Conservation (phyloP, 441 rosid species). For the Breynia disticha region DNA sequence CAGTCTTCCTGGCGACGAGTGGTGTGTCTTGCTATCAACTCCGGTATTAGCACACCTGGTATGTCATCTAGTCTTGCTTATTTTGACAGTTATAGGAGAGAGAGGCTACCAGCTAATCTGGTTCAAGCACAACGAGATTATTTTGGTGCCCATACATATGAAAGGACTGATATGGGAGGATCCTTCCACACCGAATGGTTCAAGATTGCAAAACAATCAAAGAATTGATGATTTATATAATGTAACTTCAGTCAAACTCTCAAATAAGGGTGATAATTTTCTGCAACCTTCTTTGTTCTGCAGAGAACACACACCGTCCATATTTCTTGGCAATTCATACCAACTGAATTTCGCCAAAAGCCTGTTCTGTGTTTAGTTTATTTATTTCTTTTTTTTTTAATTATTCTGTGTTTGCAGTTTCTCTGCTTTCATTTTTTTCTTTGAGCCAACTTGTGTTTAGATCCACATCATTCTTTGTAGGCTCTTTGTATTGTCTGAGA, state of each 20-base stretch:
- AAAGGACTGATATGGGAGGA: conserved; percentile 76
- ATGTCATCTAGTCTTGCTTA: conserved; percentile 94
- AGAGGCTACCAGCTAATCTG: conserved; percentile 70
- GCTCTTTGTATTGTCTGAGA: no score
- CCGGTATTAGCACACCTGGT: conserved; percentile 87
- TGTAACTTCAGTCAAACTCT: no score
- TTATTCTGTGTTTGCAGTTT: no score
- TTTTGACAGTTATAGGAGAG: conserved; percentile 82
- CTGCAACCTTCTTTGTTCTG: not conserved
- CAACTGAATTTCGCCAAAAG: no score
- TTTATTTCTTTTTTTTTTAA: no score
- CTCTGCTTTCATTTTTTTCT: no score
- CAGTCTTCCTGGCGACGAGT: conserved; percentile 91
- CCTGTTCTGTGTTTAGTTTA: no score
- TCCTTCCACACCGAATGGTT: conserved; percentile 94
- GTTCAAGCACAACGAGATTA: conserved; percentile 92
- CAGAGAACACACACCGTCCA: not conserved
- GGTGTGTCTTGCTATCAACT: conserved; percentile 70
- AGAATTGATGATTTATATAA: conserved; percentile 23
- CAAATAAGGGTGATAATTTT: no score
- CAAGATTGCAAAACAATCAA: conserved; percentile 67
- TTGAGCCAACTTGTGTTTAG: no score
- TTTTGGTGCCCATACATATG: conserved; percentile 91
- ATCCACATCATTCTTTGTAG: no score
- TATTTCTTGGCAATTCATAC: no score